Base-by-base conservation (phyloP, 2,329 filamentous ascomycete genomes). In the Chaetothyriales sp. region DNA sequence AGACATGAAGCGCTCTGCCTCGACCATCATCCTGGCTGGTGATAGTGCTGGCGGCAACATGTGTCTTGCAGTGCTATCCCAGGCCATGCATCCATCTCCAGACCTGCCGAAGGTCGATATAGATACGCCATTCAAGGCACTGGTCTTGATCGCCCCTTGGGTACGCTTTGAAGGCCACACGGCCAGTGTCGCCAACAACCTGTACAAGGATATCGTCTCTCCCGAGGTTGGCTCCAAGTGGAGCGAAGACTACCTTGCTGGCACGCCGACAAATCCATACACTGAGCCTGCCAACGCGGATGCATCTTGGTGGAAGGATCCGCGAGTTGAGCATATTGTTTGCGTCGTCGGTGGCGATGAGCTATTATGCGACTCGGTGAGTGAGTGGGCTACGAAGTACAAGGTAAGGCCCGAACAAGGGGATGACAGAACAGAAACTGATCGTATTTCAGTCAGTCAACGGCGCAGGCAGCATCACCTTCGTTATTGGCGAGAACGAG, bases 141-240 rank as follows among this genome's bases (percentile, higher is more conserved):
- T 73, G 0, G 60, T 81, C 6, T 67, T 81, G 5, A 73, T 83
- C 51, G 75, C 73, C 0, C 80, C 80, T 0, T 83, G 80, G 80
- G 68, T 72, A 1, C 70, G 70, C 1, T 74, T 82, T 54, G 66
- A 69, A n/a, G 68, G 66, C 0, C 48, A 56, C 15, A 58, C 52
- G 46, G 51, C 51, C 1, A 57, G 54, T 37, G 51, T 51, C 13
- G 29, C 46, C 9, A 48, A 46, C 18, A 56, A 56, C 43, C 25
- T 29, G 4, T 43, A 54, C 49, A 58, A 54, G 44, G 59, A 61
- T 44, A 49, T 61, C 37, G 54, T 58, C 18, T 46, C 37, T 25
- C 18, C 37, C 1, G 46, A 53, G 9, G 50, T 43, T 20, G 56
- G 46, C 18, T 18, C 25, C 1, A 55, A 25, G 20, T 58, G 56